Conservation (phyloP, 192 early-diverging fungal species). For the Diversispora eburnea region DNA sequence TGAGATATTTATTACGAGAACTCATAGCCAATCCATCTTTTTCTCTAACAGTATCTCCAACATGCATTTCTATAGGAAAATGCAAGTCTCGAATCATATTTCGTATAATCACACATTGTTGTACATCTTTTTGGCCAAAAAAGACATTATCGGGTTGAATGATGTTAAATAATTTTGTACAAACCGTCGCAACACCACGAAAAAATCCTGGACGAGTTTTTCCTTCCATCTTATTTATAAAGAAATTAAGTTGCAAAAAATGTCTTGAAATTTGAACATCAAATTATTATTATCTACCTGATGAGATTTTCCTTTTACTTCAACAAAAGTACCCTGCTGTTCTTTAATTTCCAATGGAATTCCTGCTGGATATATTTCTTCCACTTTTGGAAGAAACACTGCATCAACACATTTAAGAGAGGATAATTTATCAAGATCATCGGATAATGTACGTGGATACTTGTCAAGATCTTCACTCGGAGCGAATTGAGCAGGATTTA, state of each 20-base stretch:
- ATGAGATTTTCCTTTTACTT: conserved; percentile 83
- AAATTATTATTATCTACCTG: conserved; percentile 38
- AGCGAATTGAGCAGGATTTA: conserved; percentile 98
- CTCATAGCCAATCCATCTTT: conserved; percentile 85
- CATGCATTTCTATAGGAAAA: conserved; percentile 69
- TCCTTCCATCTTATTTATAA: conserved; percentile 70
- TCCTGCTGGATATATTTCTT: conserved; percentile 92
- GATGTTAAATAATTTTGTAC: conserved; percentile 90
- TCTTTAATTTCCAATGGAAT: conserved; percentile 74
- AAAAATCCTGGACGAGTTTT: conserved; percentile 91
- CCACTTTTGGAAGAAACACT: conserved; percentile 62
- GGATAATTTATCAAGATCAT: conserved; percentile 69
- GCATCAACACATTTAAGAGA: conserved; percentile 50
- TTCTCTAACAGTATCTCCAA: conserved; percentile 75
- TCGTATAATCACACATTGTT: conserved; percentile 82
- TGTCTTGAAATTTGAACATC: neutral
- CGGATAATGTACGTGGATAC: conserved; percentile 84
- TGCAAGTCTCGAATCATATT: conserved; percentile 83
- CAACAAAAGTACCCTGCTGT: conserved; percentile 90
- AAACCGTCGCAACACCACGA: conserved; percentile 94
- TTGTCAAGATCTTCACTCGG: conserved; percentile 88
- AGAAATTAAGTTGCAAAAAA: neutral
- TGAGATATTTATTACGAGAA: conserved; percentile 84
- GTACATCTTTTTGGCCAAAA: conserved; percentile 98
- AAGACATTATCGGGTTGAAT: conserved; percentile 76